Base-by-base conservation (phyloP, 768 basidiomycete species). In the Ephemerocybe angulata region DNA sequence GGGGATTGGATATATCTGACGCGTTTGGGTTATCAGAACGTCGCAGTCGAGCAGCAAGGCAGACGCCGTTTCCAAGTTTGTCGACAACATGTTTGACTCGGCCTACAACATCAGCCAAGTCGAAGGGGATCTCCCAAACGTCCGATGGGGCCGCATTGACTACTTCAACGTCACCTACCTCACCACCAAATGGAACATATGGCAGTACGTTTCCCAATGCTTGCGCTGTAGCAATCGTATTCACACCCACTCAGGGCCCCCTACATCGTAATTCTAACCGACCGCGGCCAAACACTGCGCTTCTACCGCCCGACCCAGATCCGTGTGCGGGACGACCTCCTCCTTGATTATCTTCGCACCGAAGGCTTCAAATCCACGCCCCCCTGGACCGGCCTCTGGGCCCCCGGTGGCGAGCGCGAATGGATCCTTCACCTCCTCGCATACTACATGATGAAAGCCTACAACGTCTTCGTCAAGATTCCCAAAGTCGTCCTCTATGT, bases 101-200 rank as follows among this genome's bases (percentile, higher is more conserved):
- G 80, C 91, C 2, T 90, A 77, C 67, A 88, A 92, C 66, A 70
- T 79, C 58, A 80, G 85, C 4, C 51, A 80, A 30, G 65, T 80
- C 13, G 79, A 77, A 21, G 78, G 77, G 10, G 89, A 87, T 65
- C 70, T 90, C 17, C 84, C 83, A 3, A 67, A 90, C 63, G 80
- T 94, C 54, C 84, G 81, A 54, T 95, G 87, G 81, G 93, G 83
- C 49, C 84, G 93, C 57, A 83, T 96, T 55, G 91, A 95, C 73
- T 96, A 93, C 68, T 72, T 93, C 59, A 85, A 87, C 58, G 92
- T 94, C 58, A 93, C 90, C 3, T 71, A 76, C 51, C 69, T 93
- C 54, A 94, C 92, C 54, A 92, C 91, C 2, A 88, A 87, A 64
- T 96, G 93, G 93, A 74, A 67, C 31, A 68, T 95, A 46, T 94